phyloP scores from a whole-genome alignment of 148 eudicot genomes.

The Nepenthes mirabilis region DNA sequence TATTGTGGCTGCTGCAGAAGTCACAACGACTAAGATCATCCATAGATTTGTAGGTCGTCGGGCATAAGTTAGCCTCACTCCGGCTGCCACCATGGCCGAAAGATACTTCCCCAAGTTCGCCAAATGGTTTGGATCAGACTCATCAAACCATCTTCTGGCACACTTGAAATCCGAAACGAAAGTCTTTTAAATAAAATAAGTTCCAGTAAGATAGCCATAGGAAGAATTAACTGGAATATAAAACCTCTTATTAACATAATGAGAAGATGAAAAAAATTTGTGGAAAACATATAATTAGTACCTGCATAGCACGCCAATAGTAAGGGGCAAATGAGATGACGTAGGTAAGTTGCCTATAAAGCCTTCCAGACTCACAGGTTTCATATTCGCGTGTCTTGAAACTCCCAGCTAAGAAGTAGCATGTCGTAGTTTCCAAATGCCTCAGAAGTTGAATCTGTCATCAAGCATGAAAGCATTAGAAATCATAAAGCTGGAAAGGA shows the following conservation, averaged over 20 bases:
- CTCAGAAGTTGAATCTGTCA: constrained; percentile 68
- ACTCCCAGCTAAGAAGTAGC: constrained; percentile 64
- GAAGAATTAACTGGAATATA: too few relatives aligned
- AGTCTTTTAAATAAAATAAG: too few relatives aligned
- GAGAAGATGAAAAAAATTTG: neutral
- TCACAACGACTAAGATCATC: constrained; percentile 53
- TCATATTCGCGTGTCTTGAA: constrained; percentile 47
- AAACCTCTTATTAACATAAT: too few relatives aligned
- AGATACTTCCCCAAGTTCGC: constrained; percentile 91
- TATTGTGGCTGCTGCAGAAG: constrained; percentile 66
- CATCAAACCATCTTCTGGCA: constrained; percentile 87
- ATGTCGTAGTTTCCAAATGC: constrained; percentile 69
- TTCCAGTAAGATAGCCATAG: too few relatives aligned
- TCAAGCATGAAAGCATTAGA: too few relatives aligned
- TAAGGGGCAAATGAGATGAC: constrained; percentile 93
- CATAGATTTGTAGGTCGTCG: constrained; percentile 35
- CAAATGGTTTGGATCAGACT: constrained; percentile 42
- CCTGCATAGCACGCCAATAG: constrained; percentile 99
- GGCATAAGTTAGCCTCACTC: constrained; percentile 66
- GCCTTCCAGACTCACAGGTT: constrained; percentile 56
- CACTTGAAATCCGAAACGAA: constrained; percentile 28
- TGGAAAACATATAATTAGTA: constrained; percentile 7
- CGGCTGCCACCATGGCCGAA: constrained; percentile 98
- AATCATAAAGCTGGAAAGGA: too few relatives aligned
- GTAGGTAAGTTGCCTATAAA: constrained; percentile 70